Evolutionary conservation across 345 rosid genomes (phyloP), one percentile per base, ranked within the genome.

Genomic region (Eucalyptus rudis): DNA sequence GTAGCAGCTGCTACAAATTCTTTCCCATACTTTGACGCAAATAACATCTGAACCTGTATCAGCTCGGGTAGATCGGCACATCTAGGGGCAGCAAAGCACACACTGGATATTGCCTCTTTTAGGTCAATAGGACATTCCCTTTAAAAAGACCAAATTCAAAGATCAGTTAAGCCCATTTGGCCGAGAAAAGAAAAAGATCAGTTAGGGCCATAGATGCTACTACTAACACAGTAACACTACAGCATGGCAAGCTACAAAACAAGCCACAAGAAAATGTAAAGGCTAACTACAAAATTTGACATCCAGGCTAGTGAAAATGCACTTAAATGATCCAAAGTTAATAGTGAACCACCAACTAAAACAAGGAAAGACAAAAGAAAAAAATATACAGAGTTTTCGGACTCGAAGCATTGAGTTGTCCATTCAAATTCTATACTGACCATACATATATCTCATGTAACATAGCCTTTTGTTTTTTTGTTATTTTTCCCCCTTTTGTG

Each of bases 21-120:
- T 89, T 92, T 97, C 29, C 99, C 99, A 54, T 98, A 98, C 91
- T 98, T 98, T 87, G 95, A 86, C 49, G 93, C 94, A 92, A 98
- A 98, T 22, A 94, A 94, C 90, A 97, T 92, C 90, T 98, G 99
- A 86, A 95, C 98, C 93, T 98, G 99, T 90, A 92, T 95, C 94
- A 98, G 90, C 94, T 98, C 99, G 29, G 93, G 94, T 91, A 98
- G 92, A 90, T 98, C 99, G 11, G 98, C 97, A 92, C 99, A 98
- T 95, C 99, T 94, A 76, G 99, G 99, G 20, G 99, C 98, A 92
- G 97, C 99, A 91, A 98, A 98, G 93, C 99, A 97, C 84, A 98
- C 89, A 68, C 98, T 98, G 59, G 98, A 96, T 89, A 98, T 96
- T 40, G 99, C 97, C 91, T 98, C 99, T 93, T 98, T 98, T 88